A percentile compares a stretch with the other conserved stretches of the same genome.
Evolutionary conservation across 345 rosid genomes (phyloP).

Genomic region (Gossypium raimondii): DNA sequence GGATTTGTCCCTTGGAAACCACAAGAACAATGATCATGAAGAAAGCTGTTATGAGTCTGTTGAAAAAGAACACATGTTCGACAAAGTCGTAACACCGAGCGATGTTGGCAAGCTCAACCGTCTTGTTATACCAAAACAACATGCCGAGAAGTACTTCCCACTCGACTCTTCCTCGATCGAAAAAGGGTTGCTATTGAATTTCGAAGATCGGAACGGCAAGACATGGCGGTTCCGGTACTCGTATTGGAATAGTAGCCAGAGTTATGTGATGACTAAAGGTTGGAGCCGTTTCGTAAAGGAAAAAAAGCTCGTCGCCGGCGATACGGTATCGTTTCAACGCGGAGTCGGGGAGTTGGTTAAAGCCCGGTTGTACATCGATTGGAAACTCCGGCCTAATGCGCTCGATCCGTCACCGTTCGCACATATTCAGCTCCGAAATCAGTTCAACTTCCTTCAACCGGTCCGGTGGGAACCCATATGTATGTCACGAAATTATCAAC

Average conservation of each 20-base stretch:
- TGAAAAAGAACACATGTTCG: slow-evolving; percentile 73
- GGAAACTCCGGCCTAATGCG: slow-evolving; percentile 65
- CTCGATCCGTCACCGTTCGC: slow-evolving; percentile 36
- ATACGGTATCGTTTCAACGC: slow-evolving; percentile 78
- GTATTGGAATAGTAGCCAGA: slow-evolving; percentile 94
- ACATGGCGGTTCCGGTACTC: slow-evolving; percentile 89
- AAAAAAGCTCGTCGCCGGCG: slow-evolving; percentile 89
- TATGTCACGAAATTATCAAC: slow-evolving; percentile 24
- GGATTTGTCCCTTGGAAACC: slow-evolving; percentile 41
- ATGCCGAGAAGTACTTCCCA: slow-evolving; percentile 75
- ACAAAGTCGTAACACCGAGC: slow-evolving; percentile 80
- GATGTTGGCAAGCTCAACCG: slow-evolving; percentile 82
- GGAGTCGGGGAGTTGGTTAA: slow-evolving; percentile 55
- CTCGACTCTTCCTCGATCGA: slow-evolving; percentile 48
- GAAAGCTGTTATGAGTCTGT: slow-evolving; percentile 8
- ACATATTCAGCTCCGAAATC: slow-evolving; percentile 41
- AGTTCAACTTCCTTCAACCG: slow-evolving; percentile 36
- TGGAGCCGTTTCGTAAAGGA: slow-evolving; percentile 98
- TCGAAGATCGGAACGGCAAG: slow-evolving; percentile 73
- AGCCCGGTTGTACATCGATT: slow-evolving; percentile 69
- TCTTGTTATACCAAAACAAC: slow-evolving; percentile 76
- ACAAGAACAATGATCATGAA: neutral
- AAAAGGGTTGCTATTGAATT: slow-evolving; percentile 84
- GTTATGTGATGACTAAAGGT: slow-evolving; percentile 95
- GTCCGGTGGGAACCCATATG: slow-evolving; percentile 42